A percentile compares a stretch with the other conserved stretches of the same genome.
Conservation (phyloP, 148 eudicot genomes). For the Amaranthus hypochondriacus region DNA sequence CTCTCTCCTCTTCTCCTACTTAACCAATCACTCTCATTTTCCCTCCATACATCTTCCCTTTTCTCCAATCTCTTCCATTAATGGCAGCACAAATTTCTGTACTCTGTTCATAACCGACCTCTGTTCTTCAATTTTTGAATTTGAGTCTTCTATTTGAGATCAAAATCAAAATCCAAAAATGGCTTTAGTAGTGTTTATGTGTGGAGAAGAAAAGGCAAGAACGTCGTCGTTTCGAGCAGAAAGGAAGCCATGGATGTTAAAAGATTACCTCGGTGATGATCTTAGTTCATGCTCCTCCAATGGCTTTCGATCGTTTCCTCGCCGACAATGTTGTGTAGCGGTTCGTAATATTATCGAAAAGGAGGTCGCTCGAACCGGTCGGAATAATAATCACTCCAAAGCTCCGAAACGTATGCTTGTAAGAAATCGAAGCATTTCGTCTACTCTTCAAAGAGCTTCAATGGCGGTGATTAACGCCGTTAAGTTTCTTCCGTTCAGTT, state of each 20-base stretch:
- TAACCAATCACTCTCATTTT: slow-evolving; percentile 7
- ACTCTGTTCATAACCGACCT: no score
- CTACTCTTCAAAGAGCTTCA: slow-evolving; percentile 43
- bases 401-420: neutral
- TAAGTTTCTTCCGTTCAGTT: slow-evolving; percentile 38
- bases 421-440: slow-evolving; percentile 19
- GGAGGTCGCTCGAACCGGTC: slow-evolving; percentile 13
- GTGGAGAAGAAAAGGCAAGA: slow-evolving; percentile 18
- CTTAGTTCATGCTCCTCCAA: slow-evolving; percentile 78
- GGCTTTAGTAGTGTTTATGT: slow-evolving; percentile 29
- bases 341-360: slow-evolving; percentile 38
- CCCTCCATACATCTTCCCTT: neutral
- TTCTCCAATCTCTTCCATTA: neutral
- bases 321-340: slow-evolving; percentile 57
- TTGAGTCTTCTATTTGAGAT: no score
- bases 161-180: neutral
- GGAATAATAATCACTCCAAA: neutral
- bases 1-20: slow-evolving; percentile 13
- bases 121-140: no score
- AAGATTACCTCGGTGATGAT: slow-evolving; percentile 62
- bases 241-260: slow-evolving; percentile 44
- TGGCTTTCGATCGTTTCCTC: slow-evolving; percentile 72
- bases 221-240: slow-evolving; percentile 26
- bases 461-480: slow-evolving; percentile 48
- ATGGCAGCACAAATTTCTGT: slow-evolving; percentile 3